Evolutionary conservation across 2,329 filamentous ascomycete genomes (phyloP).

Genomic region (Cryoendolithus antarcticus): DNA sequence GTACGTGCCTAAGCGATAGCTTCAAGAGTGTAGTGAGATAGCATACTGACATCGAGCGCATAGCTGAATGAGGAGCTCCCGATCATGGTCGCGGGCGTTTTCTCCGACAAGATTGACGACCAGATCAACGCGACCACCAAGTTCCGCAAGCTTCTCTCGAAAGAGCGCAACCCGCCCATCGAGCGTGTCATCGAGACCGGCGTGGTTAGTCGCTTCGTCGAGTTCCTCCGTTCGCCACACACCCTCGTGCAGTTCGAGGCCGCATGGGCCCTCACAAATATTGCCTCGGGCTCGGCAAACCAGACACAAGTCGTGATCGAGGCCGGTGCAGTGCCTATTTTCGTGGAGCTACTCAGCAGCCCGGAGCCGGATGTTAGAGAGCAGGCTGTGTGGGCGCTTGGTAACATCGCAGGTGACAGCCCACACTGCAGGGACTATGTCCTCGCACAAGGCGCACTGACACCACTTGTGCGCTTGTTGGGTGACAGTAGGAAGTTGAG

Average conservation of each 20-base stretch:
- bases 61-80: constrained; percentile 96
- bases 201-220: constrained; percentile 92
- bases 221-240: constrained; percentile 94
- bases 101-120: constrained; percentile 95
- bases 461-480: constrained; percentile 76
- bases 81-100: constrained; percentile 94
- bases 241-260: constrained; percentile 98
- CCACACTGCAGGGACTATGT: constrained; percentile 96
- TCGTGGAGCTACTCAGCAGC: constrained; percentile 89
- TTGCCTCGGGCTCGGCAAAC: constrained; percentile 89
- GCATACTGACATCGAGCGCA: constrained; percentile 10
- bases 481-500: constrained; percentile 97
- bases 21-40: background rate
- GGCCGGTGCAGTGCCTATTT: constrained; percentile 94
- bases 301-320: constrained; percentile 99
- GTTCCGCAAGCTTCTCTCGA: constrained; percentile 94
- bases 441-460: constrained; percentile 76
- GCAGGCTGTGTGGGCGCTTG: constrained; percentile 95
- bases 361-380: constrained; percentile 96
- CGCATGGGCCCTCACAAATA: constrained; percentile 98
- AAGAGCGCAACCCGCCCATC: constrained; percentile 97
- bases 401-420: constrained; percentile 98
- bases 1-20: constrained; percentile 37
- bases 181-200: constrained; percentile 99
- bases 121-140: constrained; percentile 97